These are phyloP conservation scores for Gloeophyllum trabeum DNA, from an alignment of 768 basidiomycete genomes.

Conservation along the genomic window DNA sequence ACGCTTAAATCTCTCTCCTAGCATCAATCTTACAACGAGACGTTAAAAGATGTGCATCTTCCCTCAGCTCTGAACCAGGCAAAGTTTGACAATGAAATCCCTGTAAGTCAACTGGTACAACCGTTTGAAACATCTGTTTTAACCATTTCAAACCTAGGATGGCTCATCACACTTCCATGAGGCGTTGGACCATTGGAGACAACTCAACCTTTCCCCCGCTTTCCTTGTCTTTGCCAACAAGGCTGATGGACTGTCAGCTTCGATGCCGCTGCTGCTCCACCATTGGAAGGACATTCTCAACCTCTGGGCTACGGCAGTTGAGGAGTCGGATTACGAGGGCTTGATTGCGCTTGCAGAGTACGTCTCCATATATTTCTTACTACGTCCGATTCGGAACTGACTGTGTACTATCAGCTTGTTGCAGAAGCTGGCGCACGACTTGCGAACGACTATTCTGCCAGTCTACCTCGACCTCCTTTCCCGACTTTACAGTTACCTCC, in stretches of 20 bases:
- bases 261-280: constrained; percentile 73
- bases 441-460: constrained; percentile 66
- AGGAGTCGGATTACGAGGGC: constrained; percentile 59
- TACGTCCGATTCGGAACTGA: too few relatives aligned
- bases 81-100: constrained; percentile 48
- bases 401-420: constrained; percentile 41
- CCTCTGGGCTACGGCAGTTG: constrained; percentile 51
- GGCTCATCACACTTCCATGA: constrained; percentile 71
- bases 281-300: constrained; percentile 63
- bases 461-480: constrained; percentile 44
- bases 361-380: too few relatives aligned
- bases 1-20: constrained; percentile 13
- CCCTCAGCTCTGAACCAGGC: constrained; percentile 47
- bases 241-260: constrained; percentile 50
- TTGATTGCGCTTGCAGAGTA: constrained; percentile 69
- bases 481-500: constrained; percentile 44
- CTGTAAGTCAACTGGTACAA: too few relatives aligned
- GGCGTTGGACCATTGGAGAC: constrained; percentile 63
- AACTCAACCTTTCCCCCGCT: constrained; percentile 68
- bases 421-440: constrained; percentile 69
- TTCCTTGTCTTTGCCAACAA: constrained; percentile 63
- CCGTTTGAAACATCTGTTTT: too few relatives aligned
- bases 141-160: constrained; percentile 44
- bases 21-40: constrained; percentile 66
- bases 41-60: constrained; percentile 59